These are phyloP conservation scores for Hypoxylon sp. DNA, from an alignment of 2,329 filamentous ascomycete species.

Conservation along the genomic window DNA sequence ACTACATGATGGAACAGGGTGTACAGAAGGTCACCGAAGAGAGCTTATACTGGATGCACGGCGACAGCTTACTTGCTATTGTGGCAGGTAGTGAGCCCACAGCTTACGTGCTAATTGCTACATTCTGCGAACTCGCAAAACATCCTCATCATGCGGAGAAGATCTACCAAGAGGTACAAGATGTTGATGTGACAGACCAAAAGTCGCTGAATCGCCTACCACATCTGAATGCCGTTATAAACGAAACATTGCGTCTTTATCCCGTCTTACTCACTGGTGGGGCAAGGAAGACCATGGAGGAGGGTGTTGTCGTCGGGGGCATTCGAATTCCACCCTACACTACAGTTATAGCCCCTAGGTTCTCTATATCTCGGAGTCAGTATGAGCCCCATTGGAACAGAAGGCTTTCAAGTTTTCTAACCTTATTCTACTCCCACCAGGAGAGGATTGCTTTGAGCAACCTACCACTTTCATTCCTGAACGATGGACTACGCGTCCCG, in stretches of 20 bases:
- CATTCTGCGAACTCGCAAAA: constrained; percentile 44
- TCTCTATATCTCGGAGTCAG: neutral
- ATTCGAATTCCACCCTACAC: neutral
- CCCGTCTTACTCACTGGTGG: constrained; percentile 44
- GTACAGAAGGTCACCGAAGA: neutral
- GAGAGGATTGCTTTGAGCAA: constrained; percentile 8
- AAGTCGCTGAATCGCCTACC: constrained; percentile 42
- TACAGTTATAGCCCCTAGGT: neutral
- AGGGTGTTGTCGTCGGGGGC: constrained; percentile 23
- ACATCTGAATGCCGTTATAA: constrained; percentile 48
- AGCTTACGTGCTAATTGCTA: constrained; percentile 35
- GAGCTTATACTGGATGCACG: neutral
- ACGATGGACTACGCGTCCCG: neutral
- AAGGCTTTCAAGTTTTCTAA: neutral
- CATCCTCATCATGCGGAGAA: constrained; percentile 1
- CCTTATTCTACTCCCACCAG: neutral
- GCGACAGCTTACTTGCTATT: neutral
- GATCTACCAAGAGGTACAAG: constrained; percentile 8
- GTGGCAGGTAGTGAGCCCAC: constrained; percentile 39
- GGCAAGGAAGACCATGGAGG: constrained; percentile 40
- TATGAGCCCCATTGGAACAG: neutral
- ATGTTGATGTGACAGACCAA: constrained; percentile 42
- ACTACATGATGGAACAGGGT: neutral
- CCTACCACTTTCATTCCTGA: neutral
- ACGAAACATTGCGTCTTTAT: constrained; percentile 49